phyloP scores from a whole-genome alignment of 176 grass and related monocot genomes.

The Lolium multiflorum region DNA sequence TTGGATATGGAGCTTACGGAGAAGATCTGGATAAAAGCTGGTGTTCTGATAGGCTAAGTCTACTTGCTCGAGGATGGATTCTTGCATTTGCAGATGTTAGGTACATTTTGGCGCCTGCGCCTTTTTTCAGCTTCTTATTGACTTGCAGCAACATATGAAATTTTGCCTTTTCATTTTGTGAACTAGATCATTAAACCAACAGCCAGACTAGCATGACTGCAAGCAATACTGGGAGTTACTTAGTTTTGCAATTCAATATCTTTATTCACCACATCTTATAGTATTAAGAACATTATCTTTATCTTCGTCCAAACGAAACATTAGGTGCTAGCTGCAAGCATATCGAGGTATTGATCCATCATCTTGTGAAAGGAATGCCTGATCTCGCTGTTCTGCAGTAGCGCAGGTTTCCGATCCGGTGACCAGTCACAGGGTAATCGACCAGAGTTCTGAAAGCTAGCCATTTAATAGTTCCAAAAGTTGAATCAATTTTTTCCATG shows the following conservation, averaged over 20 bases:
- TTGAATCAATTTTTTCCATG: neutral
- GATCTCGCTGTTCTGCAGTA: conserved; percentile 22
- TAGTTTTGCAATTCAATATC: neutral
- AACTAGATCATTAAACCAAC: conserved; percentile 7
- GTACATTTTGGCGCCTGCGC: conserved; percentile 40
- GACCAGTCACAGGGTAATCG: neutral
- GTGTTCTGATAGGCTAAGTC: conserved; percentile 82
- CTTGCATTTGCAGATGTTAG: conserved; percentile 96
- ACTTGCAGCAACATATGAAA: neutral
- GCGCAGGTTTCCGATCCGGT: neutral
- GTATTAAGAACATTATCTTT: conserved; percentile 9
- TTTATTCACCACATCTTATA: conserved; percentile 23
- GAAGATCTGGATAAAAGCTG: conserved; percentile 97
- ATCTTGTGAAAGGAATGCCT: neutral
- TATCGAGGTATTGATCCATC: conserved; percentile 10
- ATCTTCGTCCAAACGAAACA: neutral
- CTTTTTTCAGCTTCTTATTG: conserved; percentile 30
- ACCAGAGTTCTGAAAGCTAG: neutral
- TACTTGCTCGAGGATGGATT: conserved; percentile 91
- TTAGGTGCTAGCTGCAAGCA: conserved; percentile 26
- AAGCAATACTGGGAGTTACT: conserved; percentile 18
- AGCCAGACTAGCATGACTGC: conserved; percentile 5
- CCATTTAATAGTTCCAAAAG: neutral
- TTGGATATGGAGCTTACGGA: conserved; percentile 93
- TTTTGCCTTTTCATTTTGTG: conserved; percentile 30